Percentiles rank a stretch among this genome's conserved stretches.
Conservation (phyloP, 2,329 filamentous ascomycete species). For the Fusarium poae region DNA sequence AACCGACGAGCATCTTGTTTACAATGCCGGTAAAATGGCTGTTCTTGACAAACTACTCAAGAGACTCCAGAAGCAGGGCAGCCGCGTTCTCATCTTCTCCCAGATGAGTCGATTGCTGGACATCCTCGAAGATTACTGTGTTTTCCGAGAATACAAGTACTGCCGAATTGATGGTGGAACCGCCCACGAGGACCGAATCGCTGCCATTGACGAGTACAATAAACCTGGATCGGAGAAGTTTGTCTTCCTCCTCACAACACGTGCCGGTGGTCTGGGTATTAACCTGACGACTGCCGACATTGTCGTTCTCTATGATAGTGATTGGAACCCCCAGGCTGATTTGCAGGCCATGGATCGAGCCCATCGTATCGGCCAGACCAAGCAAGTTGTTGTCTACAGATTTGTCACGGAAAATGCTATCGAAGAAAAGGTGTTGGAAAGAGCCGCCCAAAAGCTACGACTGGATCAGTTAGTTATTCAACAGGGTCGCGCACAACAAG, state of each 20-base stretch:
- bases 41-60: conserved; percentile 92
- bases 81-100: conserved; percentile 97
- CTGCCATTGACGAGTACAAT: conserved; percentile 98
- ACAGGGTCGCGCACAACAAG: conserved; percentile 92
- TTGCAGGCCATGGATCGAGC: conserved; percentile 98
- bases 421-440: conserved; percentile 96
- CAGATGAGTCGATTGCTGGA: conserved; percentile 98
- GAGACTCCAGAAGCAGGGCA: conserved; percentile 86
- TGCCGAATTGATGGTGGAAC: conserved; percentile 97
- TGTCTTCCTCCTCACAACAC: conserved; percentile 92
- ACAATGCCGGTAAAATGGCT: conserved; percentile 96
- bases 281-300: conserved; percentile 96
- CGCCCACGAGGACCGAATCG: conserved; percentile 96
- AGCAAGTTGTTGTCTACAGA: conserved; percentile 95
- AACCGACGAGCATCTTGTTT: conserved; percentile 94
- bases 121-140: conserved; percentile 97
- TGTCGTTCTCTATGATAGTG: conserved; percentile 95
- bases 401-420: conserved; percentile 99
- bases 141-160: conserved; percentile 94
- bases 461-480: conserved; percentile 98
- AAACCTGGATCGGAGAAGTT: conserved; percentile 96
- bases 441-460: conserved; percentile 95
- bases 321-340: conserved; percentile 99
- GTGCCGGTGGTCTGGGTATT: conserved; percentile 95
- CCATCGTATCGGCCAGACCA: conserved; percentile 98